Base-by-base conservation (phyloP, 352 stramenopile genomes). In the Thraustotheca clavata region DNA sequence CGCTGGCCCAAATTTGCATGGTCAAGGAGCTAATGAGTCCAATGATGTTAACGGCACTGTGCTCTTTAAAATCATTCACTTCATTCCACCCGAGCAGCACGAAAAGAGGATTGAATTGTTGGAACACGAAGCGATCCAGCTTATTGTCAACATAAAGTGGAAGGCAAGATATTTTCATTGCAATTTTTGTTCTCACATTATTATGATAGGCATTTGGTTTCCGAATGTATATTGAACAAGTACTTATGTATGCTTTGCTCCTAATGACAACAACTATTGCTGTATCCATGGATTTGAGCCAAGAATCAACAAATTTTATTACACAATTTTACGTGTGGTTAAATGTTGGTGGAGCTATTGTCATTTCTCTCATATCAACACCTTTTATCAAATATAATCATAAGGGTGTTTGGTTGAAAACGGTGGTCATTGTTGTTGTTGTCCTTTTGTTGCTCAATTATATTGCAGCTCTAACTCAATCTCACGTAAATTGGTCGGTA, bases 171-270 rank as follows among this genome's bases (percentile, higher is more conserved):
- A 16, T 16, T 3, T 14, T 26, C 33, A 12, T 40, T 43, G 11
- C 48, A 4, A 18, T 3, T 36, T 20, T 12, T 49, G 24, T 26
- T 60, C 3, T n/a, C 12, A 9, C 20, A 22, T 46, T 48, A 34
- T 26, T 35, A n/a, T 57, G 48, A 18, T 63, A 63, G 55, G 36
- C 52, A n/a, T 63, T 63, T 31, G 55, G 29, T 3, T 24, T 49
- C 29, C 55, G 55, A 14, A 46, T 63, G 26, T 63, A 49, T 35
- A 32, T 63, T n/a, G 55, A 63, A 41, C 55, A 63, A 50, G 39
- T 35, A 12, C n/a, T 63, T 18, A 49, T 39, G 55, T 63, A 63
- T 27, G 1, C 38, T 32, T 16, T 63, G 55, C 9, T 63, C 14
- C 39, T 63, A 16, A 63, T 63, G 29, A 49, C 55, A 24, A 31